Base-by-base conservation (phyloP, 2,329 filamentous ascomycete species). In the Colletotrichum gigasporum region DNA sequence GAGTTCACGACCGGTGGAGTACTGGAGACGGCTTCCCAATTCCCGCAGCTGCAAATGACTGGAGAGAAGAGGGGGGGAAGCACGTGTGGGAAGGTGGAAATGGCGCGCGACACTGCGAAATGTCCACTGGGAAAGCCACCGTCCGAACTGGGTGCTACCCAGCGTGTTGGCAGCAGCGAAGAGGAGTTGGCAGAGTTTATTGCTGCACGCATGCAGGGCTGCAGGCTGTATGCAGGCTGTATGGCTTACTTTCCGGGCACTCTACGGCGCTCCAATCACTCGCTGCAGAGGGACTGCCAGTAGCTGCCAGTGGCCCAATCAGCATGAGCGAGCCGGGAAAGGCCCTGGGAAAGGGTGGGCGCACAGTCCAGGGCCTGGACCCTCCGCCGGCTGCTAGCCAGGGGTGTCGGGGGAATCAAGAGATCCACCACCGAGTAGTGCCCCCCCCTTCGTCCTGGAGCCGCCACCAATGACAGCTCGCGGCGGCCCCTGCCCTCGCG, bases 401-500 rank as follows among this genome's bases (percentile, higher is more conserved):
- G 61, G 61, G 61, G 55, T 60, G 41, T 61, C 61, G 61, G 61
- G 55, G 61, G 55, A 54, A 64, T 61, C 61, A 64, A 61, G 56
- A 56, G 61, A 64, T 61, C 55, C 60, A 63, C 60, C 18, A 11
- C n/a, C 39, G 20, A 56, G 58, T 12, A 54, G 30, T 18, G 44
- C 26, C 28, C 42, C 44, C 52, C 42, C 24, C 22, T 52, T 16
- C 32, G 11, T 34, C 34, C 12, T 10, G 37, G 12, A n/a, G 5
- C 2, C 2, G 16, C 12, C 16, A n/a, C 61, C 61, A 54, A 64
- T 64, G 26, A 54, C 3, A 35, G 28, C n/a, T 1, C 32, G 11
- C 12, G 10, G 1, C n/a, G 2, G 32, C 47, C 55, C 61, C 39
- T 22, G 32, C 14, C 32, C 39, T 61, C 56, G 28, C 47, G 61